These are phyloP conservation scores for Dichomitus squalens DNA, from an alignment of 1,284 basidiomycete genomes.

Conservation along the genomic window DNA sequence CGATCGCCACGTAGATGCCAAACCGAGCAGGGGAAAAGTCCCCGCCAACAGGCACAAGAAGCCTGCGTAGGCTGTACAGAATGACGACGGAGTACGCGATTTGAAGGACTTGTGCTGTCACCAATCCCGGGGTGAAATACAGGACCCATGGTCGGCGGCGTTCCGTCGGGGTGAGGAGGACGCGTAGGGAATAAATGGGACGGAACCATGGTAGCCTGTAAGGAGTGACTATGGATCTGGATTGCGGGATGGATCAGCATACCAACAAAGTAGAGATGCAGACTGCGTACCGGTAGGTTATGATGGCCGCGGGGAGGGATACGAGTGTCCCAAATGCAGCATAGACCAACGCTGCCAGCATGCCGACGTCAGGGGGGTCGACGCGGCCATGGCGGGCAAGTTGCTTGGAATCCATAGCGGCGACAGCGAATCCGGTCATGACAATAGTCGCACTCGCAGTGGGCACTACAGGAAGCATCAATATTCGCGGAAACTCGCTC, in stretches of 20 bases:
- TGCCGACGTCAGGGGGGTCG: conserved; percentile 68
- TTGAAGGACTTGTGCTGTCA: conserved; percentile 69
- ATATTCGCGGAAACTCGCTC: background rate
- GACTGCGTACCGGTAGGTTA: conserved; percentile 70
- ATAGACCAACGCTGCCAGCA: conserved; percentile 65
- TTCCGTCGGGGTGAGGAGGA: conserved; percentile 84
- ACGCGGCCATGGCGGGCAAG: conserved; percentile 67
- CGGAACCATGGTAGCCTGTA: conserved; percentile 75
- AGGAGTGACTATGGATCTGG: conserved; percentile 84
- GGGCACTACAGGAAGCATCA: conserved; percentile 55
- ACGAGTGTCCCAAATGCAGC: conserved; percentile 72
- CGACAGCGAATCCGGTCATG: conserved; percentile 57
- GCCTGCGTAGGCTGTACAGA: conserved; percentile 62
- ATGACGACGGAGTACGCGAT: conserved; percentile 70
- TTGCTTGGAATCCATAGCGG: conserved; percentile 54
- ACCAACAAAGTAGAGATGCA: background rate
- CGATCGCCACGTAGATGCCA: conserved; percentile 61
- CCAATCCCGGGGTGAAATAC: conserved; percentile 84
- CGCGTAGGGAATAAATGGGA: conserved; percentile 62
- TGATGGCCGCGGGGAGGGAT: conserved; percentile 76
- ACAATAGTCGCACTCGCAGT: conserved; percentile 64
- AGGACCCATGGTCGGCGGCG: conserved; percentile 78
- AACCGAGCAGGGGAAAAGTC: conserved; percentile 46
- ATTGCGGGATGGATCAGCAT: background rate
- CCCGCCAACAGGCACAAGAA: conserved; percentile 55